Evolutionary conservation across 768 basidiomycete genomes (phyloP).

Genomic region (Macrolepiota fuliginosa): DNA sequence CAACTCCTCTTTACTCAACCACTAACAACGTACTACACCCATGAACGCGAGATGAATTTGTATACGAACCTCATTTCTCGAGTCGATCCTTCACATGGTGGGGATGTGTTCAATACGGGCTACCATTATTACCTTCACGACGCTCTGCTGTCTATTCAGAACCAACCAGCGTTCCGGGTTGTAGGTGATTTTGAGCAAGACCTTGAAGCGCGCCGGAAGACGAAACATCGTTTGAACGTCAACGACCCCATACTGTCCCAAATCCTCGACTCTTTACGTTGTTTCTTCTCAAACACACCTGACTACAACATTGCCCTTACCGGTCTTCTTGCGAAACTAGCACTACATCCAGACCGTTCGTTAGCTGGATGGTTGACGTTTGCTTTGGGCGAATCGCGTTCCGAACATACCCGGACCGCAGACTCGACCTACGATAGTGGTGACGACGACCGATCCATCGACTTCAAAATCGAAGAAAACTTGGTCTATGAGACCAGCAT

Average conservation of each 20-base stretch:
- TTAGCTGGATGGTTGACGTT: conserved; percentile 89
- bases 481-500: conserved; percentile 54
- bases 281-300: conserved; percentile 83
- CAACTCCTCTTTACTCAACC: conserved; percentile 55
- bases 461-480: conserved; percentile 68
- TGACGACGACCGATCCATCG: conserved; percentile 80
- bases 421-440: conserved; percentile 37
- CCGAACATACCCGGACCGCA: conserved; percentile 10
- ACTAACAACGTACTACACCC: conserved; percentile 72
- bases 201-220: conserved; percentile 22
- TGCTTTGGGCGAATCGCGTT: conserved; percentile 37
- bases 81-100: conserved; percentile 65
- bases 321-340: conserved; percentile 75
- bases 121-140: conserved; percentile 84
- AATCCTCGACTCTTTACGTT: conserved; percentile 66
- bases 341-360: conserved; percentile 82
- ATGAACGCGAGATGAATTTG: conserved; percentile 80
- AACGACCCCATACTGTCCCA: conserved; percentile 73
- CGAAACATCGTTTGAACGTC: conserved; percentile 75
- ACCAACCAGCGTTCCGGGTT: conserved; percentile 55
- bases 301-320: conserved; percentile 89
- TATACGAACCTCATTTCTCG: conserved; percentile 79
- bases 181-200: conserved; percentile 39
- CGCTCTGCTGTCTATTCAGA: conserved; percentile 65
- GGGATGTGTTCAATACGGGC: conserved; percentile 78